Base-by-base conservation (phyloP, 2,329 filamentous ascomycete genomes). In the Aspergillus sp. region DNA sequence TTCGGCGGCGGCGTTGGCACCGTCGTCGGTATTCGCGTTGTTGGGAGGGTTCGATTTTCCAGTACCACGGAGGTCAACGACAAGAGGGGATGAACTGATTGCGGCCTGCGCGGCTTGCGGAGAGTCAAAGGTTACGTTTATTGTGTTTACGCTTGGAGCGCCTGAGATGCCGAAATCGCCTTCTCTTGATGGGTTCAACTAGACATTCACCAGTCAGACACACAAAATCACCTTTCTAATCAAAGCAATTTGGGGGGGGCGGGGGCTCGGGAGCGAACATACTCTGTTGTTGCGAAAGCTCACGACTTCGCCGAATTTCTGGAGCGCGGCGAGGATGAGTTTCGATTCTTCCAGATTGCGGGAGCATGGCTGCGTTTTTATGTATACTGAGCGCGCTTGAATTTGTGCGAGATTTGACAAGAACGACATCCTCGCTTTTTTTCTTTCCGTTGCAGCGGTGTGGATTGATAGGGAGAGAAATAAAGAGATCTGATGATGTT, bases 291-390 rank as follows among this genome's bases (percentile, higher is more conserved):
- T 76, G 33, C 70, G 65, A 61, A 76, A 77, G 23, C 70, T 71
- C 9, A 68, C 63, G 7, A 77, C 73, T 61, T 77, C 74, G 19
- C 76, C 76, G 63, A 74, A 77, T 64, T 74, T 72, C 59, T 77
- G 74, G 17, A 77, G 64, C 6, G 72, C 70, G 41, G 66, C 61
- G 19, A 77, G 68, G 25, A 77, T 61, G 17, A 66, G 64, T 58
- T 67, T 68, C 59, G 71, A 74, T 56, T 77, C 73, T 19, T 63
- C 52, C 6, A 77, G 55, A 33, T 61, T 70, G 23, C 62, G 66
- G 14, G 71, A 68, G 4, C 62, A 47, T 0, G 72, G 72, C 8
- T 49, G 50, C 47, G 70, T 67, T 23, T 58, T 65, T 31, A 77
- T 69, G 63, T 71, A 65, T 9, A 77, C 66, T 41, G 72, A 66